Evolutionary conservation across 225 moss, liverwort and hornwort genomes (phyloP).

Genomic region (Straminergon stramineum): DNA sequence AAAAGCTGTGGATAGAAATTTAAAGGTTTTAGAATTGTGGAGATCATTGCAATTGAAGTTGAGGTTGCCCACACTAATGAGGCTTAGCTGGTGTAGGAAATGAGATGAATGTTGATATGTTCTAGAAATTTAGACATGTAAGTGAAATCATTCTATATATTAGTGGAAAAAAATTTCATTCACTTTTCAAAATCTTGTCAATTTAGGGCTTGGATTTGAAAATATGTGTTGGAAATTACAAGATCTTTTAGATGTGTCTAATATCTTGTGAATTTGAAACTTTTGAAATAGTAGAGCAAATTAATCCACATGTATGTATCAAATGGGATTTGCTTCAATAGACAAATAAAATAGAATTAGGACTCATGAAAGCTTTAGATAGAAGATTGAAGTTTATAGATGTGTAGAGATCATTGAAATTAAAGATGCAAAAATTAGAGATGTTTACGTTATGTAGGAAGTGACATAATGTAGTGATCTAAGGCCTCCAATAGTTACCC

Average conservation of each 20-base stretch:
- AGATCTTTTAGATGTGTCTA: neutral
- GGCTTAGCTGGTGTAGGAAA: neutral
- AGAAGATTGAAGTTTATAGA: neutral
- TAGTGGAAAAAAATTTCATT: neutral
- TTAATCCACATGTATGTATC: too few relatives aligned
- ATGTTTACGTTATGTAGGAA: neutral
- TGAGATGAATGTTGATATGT: neutral
- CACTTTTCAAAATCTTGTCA: neutral
- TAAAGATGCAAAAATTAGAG: neutral
- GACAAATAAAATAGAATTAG: neutral
- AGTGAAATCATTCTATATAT: neutral
- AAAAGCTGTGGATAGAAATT: too few relatives aligned
- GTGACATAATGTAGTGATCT: neutral
- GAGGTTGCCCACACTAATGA: neutral
- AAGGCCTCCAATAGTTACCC: too few relatives aligned
- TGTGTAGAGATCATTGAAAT: neutral
- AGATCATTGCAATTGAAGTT: neutral
- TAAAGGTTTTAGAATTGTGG: too few relatives aligned
- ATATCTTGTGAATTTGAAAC: too few relatives aligned
- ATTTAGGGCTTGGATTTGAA: neutral
- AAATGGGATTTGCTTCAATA: too few relatives aligned
- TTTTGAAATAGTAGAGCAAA: too few relatives aligned
- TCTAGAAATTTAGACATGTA: neutral
- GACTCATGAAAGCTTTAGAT: neutral
- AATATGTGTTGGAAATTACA: accelerated